Conservation (phyloP, 805 yeast species). For the Kodamaea kakaduensis region DNA sequence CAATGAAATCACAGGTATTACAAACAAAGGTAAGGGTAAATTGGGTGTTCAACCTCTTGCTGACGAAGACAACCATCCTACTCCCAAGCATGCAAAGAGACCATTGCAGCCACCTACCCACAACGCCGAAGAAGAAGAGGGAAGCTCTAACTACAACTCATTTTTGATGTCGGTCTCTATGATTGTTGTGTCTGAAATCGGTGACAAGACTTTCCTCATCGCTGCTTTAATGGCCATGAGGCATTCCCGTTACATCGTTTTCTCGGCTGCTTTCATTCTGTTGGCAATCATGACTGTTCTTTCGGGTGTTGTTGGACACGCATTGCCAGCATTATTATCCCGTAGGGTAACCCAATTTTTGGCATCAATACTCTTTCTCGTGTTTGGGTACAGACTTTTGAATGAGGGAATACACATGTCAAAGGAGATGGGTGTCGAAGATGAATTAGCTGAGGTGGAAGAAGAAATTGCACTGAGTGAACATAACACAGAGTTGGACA, state of each 20-base stretch:
- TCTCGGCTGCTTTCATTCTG: constrained; percentile 81
- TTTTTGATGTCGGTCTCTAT: constrained; percentile 79
- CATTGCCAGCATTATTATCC: constrained; percentile 80
- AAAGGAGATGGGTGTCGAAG: constrained; percentile 81
- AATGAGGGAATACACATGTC: constrained; percentile 82
- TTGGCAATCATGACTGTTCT: constrained; percentile 86
- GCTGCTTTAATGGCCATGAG: constrained; percentile 99
- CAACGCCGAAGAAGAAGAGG: constrained; percentile 13
- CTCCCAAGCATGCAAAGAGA: constrained; percentile 18
- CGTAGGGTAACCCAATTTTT: constrained; percentile 73
- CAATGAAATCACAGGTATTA: constrained; percentile 4
- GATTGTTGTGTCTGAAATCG: constrained; percentile 94
- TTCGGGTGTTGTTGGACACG: constrained; percentile 88
- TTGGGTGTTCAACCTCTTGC: constrained; percentile 20
- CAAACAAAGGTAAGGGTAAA: constrained; percentile 3
- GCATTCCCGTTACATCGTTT: constrained; percentile 78
- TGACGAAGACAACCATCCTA: constrained; percentile 28
- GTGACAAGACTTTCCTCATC: constrained; percentile 94
- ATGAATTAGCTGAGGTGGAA: constrained; percentile 95
- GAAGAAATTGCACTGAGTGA: constrained; percentile 76
- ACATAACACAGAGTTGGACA: constrained; percentile 46
- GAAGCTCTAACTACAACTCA: constrained; percentile 37
- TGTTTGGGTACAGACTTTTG: constrained; percentile 75
- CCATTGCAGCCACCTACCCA: constrained; percentile 17
- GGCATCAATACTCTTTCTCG: constrained; percentile 76